Evolutionary conservation across 768 basidiomycete species (phyloP).

Genomic region (Lentinula edodes): DNA sequence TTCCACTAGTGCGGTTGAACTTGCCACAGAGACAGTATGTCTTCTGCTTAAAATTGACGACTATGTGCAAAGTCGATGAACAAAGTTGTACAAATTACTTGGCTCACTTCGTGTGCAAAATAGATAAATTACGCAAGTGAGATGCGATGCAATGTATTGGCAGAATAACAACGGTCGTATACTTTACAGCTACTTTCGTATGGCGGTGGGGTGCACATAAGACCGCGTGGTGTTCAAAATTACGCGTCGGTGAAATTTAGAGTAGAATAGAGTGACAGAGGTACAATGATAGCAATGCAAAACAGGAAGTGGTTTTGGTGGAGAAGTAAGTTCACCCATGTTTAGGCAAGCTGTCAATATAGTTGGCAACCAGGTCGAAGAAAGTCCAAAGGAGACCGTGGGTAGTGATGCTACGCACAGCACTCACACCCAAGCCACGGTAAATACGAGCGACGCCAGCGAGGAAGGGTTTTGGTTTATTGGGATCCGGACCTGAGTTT

Average conservation of each 20-base stretch:
- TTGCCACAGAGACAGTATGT: slow-evolving; percentile 97
- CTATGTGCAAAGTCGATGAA: slow-evolving; percentile 73
- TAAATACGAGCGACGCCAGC: slow-evolving; percentile 83
- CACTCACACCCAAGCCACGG: slow-evolving; percentile 91
- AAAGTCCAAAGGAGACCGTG: slow-evolving; percentile 94
- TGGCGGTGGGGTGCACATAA: too few relatives aligned
- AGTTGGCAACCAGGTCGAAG: slow-evolving; percentile 73
- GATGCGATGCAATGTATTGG: background rate
- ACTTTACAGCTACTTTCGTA: too few relatives aligned
- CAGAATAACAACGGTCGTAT: too few relatives aligned
- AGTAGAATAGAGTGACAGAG: background rate
- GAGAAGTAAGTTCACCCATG: background rate
- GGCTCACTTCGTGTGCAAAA: background rate
- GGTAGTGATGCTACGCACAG: slow-evolving; percentile 85
- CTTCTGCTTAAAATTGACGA: slow-evolving; percentile 94
- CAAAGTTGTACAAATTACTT: background rate
- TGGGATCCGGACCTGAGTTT: slow-evolving; percentile 67
- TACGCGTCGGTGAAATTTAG: background rate
- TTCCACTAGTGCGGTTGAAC: slow-evolving; percentile 90
- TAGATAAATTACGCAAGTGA: background rate
- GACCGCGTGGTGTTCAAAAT: too few relatives aligned
- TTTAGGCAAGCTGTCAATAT: slow-evolving; percentile 57
- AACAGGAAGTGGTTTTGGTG: background rate
- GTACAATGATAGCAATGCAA: background rate
- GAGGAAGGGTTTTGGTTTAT: slow-evolving; percentile 68